A percentile compares a stretch with the other conserved stretches of the same genome.
Conservation (phyloP, 2,329 filamentous ascomycete genomes). For the Ceratocystis cubensis region DNA sequence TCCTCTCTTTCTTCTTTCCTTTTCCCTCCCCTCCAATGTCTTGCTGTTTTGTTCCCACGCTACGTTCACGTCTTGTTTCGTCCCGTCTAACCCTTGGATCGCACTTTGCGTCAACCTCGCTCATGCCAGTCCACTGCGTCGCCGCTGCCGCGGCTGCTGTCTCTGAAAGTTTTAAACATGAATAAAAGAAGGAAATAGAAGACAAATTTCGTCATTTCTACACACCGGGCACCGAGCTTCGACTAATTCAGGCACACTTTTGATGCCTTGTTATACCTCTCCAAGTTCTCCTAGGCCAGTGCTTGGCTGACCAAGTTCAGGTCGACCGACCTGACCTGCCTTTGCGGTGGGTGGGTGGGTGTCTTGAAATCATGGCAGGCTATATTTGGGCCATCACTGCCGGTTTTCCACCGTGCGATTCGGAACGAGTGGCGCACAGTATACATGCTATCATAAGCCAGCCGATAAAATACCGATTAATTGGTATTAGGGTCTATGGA, state of each 20-base stretch:
- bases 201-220: neutral
- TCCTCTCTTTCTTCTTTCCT: neutral
- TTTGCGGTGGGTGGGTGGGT: neutral
- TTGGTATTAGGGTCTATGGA: neutral
- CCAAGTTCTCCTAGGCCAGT: neutral
- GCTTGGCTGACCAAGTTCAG: neutral
- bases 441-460: neutral
- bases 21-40: neutral
- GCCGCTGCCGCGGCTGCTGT: neutral
- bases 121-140: neutral
- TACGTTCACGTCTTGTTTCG: conserved; percentile 1
- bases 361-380: neutral
- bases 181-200: neutral
- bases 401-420: neutral
- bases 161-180: neutral
- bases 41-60: neutral
- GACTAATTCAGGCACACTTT: neutral
- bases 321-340: neutral
- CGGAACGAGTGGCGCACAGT: neutral
- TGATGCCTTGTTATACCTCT: neutral
- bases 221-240: neutral
- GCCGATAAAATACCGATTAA: neutral
- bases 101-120: neutral
- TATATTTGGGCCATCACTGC: conserved; percentile 5
- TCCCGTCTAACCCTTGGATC: neutral